Conservation (phyloP, 345 rosid genomes). For the Zanthoxylum bungeanum region DNA sequence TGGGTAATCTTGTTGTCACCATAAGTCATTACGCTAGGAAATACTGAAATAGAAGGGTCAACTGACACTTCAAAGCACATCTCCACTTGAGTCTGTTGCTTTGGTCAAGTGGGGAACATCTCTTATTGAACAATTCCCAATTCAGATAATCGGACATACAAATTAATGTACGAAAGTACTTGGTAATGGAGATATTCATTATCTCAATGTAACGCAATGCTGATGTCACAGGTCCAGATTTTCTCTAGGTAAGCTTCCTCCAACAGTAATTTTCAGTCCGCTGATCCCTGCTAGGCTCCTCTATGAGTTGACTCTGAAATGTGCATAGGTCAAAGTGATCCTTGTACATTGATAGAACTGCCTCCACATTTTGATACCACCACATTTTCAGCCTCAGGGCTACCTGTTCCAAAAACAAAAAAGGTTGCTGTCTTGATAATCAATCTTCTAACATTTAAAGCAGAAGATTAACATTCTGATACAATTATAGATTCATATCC, state of each 20-base stretch:
- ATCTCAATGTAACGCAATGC: constrained; percentile 43
- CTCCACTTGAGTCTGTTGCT: not conserved
- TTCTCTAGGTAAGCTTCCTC: constrained; percentile 54
- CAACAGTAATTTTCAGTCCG: constrained; percentile 43
- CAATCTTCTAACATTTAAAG: not conserved
- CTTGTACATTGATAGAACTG: constrained; percentile 86
- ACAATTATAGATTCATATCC: not conserved
- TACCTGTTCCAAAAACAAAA: constrained; percentile 38
- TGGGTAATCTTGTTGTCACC: not conserved
- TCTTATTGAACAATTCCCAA: not conserved
- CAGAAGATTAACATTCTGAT: not conserved
- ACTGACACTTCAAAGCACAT: too few relatives aligned
- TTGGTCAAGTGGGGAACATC: not conserved
- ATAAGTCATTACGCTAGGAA: not conserved
- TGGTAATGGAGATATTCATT: constrained; percentile 44
- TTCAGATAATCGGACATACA: not conserved
- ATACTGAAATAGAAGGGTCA: not conserved
- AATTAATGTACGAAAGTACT: not conserved
- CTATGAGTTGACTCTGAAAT: constrained; percentile 44
- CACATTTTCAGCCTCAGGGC: constrained; percentile 85
- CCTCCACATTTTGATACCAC: constrained; percentile 87
- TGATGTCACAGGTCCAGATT: constrained; percentile 32
- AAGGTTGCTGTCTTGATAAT: not conserved
- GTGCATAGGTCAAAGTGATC: constrained; percentile 82
- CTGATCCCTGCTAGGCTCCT: constrained; percentile 33